Evolutionary conservation across 331 rosid species (phyloP).

Genomic region (Quercus lobata): DNA sequence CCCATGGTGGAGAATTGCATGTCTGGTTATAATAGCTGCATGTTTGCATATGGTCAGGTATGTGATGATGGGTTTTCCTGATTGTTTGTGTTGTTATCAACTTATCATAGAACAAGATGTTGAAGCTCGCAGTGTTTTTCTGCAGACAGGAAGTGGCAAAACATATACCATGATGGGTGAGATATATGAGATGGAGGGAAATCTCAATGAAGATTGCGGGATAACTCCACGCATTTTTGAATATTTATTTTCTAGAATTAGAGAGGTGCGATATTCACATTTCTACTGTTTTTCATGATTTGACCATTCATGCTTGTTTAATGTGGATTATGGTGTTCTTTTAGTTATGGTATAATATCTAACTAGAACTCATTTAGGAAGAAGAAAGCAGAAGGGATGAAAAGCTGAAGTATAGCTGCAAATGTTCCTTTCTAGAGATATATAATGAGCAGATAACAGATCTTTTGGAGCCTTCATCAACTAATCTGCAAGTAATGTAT

Average conservation of each 20-base stretch:
- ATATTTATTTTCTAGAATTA: constrained; percentile 67
- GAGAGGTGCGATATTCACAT: constrained; percentile 39
- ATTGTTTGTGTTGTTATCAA: constrained; percentile 4
- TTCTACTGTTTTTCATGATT: constrained; percentile 10
- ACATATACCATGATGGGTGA: constrained; percentile 99
- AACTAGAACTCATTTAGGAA: constrained; percentile 45
- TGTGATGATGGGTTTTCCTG: neutral
- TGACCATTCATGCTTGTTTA: constrained; percentile 1
- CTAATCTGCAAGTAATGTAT: constrained; percentile 74
- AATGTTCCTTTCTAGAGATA: constrained; percentile 89
- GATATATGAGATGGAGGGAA: constrained; percentile 59
- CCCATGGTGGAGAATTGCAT: constrained; percentile 97
- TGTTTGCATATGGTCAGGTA: constrained; percentile 99
- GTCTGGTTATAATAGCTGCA: constrained; percentile 95
- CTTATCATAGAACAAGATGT: neutral
- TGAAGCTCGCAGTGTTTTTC: constrained; percentile 25
- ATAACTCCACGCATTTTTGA: constrained; percentile 89
- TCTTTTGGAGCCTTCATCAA: constrained; percentile 89
- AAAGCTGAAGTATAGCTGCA: constrained; percentile 81
- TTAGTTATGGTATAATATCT: constrained; percentile 19
- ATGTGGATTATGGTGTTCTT: constrained; percentile 1
- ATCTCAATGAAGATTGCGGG: constrained; percentile 66
- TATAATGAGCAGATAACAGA: constrained; percentile 96
- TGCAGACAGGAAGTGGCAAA: constrained; percentile 98
- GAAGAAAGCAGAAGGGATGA: constrained; percentile 66